phyloP scores from a whole-genome alignment of 2,329 filamentous ascomycete species.

The Epichloe sibirici region DNA sequence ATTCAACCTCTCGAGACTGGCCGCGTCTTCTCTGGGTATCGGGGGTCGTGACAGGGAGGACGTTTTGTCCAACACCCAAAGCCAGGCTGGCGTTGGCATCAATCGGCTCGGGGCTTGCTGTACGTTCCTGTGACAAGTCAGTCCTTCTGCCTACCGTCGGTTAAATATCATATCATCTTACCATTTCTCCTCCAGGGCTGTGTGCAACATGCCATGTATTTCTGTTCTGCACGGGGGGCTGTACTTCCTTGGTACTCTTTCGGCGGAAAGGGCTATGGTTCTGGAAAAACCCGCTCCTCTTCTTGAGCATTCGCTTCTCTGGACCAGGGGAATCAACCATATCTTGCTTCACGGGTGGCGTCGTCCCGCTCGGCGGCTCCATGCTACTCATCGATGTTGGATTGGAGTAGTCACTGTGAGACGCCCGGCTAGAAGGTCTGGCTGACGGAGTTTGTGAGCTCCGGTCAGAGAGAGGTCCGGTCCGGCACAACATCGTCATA shows the following conservation, averaged over 20 bases:
- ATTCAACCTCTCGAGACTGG: slow-evolving; percentile 22
- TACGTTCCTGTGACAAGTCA: slow-evolving; percentile 25
- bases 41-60: slow-evolving; percentile 80
- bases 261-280: slow-evolving; percentile 85
- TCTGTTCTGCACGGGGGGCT: slow-evolving; percentile 30
- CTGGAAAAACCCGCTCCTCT: slow-evolving; percentile 81
- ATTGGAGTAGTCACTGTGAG: slow-evolving; percentile 81
- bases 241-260: slow-evolving; percentile 70
- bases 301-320: slow-evolving; percentile 56
- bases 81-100: slow-evolving; percentile 89
- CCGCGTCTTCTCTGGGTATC: slow-evolving; percentile 38
- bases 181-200: slow-evolving; percentile 8
- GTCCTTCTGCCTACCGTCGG: neutral
- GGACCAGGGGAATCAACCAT: slow-evolving; percentile 35
- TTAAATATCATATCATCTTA: neutral
- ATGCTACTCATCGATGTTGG: slow-evolving; percentile 81
- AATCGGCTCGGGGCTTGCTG: slow-evolving; percentile 67
- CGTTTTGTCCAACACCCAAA: slow-evolving; percentile 88
- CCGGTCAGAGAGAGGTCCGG: slow-evolving; percentile 49
- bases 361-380: slow-evolving; percentile 62
- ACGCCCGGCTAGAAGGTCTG: slow-evolving; percentile 74
- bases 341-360: slow-evolving; percentile 60
- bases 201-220: slow-evolving; percentile 46
- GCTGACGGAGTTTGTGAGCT: slow-evolving; percentile 42
- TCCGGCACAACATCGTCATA: slow-evolving; percentile 93